Base-by-base conservation (phyloP, 2,329 filamentous ascomycete species). In the Annulohypoxylon truncatum region DNA sequence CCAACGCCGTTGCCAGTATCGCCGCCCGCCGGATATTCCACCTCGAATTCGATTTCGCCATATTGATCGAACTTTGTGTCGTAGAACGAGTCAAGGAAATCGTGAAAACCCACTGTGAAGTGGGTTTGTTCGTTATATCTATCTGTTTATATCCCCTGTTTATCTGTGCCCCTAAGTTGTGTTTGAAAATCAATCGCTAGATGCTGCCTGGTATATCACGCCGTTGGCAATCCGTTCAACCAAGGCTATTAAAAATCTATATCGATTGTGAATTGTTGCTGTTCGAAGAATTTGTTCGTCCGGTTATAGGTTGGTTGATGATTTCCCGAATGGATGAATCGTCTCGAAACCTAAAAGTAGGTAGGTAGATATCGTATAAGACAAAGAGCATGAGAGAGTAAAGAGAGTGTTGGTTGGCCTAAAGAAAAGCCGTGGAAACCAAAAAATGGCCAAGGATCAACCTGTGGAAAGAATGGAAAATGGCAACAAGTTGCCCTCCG, bases 381-480 rank as follows among this genome's bases (percentile, higher is more conserved):
- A 71, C 58, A 73, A 73, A 68, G 62, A 63, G 44, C 18, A 38
- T 18, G 46, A 65, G 46, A 65, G 35, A 44, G 64, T 33, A 66
- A 65, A 67, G 64, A 63, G 65, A 64, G 55, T 15, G 61, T 61
- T 55, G 65, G 52, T 57, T 52, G 61, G 20, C 42, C 53, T 52
- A 53, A 74, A 75, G 70, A 70, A 74, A 74, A 56, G 47, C 53
- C 24, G 61, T 63, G 38, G 35, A 54, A 74, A 56, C 44, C 65
- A 67, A 67, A 83, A 81, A 73, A 76, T 67, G 78, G 81, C 84
- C 84, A 78, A 87, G 85, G 84, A 80, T 87, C 85, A 87, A 87
- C 85, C 85, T 83, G 10, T 66, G 83, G 82, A 81, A 81, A 78
- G 82, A 84, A 84, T 66, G 69, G 72, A 80, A 66, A 77, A 68